Conservation (phyloP, 1,139 yeast species). For the Pichia inconspicua region DNA sequence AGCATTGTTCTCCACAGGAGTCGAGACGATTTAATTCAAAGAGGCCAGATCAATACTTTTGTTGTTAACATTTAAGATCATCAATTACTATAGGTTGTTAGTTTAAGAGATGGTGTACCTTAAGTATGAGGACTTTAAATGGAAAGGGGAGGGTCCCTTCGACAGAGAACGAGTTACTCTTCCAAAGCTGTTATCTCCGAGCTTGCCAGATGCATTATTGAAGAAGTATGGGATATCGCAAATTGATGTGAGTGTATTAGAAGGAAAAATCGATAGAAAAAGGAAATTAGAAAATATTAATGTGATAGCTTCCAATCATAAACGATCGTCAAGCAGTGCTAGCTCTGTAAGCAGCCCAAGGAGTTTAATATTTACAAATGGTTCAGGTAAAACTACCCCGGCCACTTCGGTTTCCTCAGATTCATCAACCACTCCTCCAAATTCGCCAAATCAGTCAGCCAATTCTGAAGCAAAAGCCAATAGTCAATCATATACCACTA, state of each 20-base stretch:
- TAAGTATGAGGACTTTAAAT: constrained; percentile 4
- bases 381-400: not conserved
- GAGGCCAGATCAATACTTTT: not conserved
- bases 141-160: not conserved
- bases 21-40: not conserved
- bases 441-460: not conserved
- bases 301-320: not conserved
- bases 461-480: constrained; percentile 12
- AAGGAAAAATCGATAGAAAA: not conserved
- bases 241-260: constrained; percentile 6
- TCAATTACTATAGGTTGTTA: too few species aligned
- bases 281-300: not conserved
- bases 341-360: not conserved
- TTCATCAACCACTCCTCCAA: not conserved
- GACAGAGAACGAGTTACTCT: constrained; percentile 6
- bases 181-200: constrained; percentile 12
- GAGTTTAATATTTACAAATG: not conserved
- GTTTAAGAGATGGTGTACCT: not conserved
- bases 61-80: not conserved
- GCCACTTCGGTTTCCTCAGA: not conserved
- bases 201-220: constrained; percentile 8
- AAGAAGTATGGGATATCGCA: constrained; percentile 4
- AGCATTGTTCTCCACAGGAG: not conserved
- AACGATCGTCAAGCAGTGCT: not conserved
- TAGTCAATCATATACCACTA: not conserved